Evolutionary conservation across 352 stramenopile species (phyloP).

Genomic region (Globisporangium splendens): DNA sequence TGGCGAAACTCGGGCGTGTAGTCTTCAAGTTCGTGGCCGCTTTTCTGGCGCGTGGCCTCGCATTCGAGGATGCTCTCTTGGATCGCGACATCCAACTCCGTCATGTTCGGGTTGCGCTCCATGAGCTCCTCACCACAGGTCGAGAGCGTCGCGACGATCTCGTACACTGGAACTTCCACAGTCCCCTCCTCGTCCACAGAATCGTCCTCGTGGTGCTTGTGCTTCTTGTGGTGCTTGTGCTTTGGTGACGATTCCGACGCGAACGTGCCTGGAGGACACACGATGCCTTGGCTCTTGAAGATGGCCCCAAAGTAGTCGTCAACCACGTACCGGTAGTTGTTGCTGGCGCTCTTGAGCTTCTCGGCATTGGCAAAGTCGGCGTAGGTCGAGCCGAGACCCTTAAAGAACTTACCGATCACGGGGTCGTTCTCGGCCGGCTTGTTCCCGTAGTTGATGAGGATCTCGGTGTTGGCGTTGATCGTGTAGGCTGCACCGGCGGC

Average conservation of each 20-base stretch:
- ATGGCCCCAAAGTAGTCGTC: constrained; percentile 7
- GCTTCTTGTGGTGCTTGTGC: neutral
- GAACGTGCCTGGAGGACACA: constrained; percentile 4
- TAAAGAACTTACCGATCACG: constrained; percentile 29
- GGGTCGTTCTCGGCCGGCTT: constrained; percentile 27
- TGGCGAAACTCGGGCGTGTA: constrained; percentile 6
- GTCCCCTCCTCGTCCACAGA: neutral
- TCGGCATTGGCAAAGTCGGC: constrained; percentile 17
- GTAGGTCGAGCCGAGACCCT: constrained; percentile 26
- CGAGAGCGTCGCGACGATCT: constrained; percentile 8
- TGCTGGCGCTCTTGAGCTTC: neutral
- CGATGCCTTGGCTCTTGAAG: constrained; percentile 1
- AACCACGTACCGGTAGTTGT: constrained; percentile 9
- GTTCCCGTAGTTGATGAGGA: constrained; percentile 32
- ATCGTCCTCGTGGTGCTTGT: neutral
- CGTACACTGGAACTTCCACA: neutral
- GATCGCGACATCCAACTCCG: neutral
- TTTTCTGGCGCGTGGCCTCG: constrained; percentile 10
- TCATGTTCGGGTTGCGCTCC: neutral
- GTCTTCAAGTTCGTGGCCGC: constrained; percentile 3
- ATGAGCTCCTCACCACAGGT: neutral
- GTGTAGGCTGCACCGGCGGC: constrained; percentile 2
- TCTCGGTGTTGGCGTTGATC: constrained; percentile 7
- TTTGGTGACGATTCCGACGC: neutral
- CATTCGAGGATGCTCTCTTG: constrained; percentile 11